phyloP scores from a whole-genome alignment of 2,329 filamentous ascomycete genomes.

The Fusarium sp. region DNA sequence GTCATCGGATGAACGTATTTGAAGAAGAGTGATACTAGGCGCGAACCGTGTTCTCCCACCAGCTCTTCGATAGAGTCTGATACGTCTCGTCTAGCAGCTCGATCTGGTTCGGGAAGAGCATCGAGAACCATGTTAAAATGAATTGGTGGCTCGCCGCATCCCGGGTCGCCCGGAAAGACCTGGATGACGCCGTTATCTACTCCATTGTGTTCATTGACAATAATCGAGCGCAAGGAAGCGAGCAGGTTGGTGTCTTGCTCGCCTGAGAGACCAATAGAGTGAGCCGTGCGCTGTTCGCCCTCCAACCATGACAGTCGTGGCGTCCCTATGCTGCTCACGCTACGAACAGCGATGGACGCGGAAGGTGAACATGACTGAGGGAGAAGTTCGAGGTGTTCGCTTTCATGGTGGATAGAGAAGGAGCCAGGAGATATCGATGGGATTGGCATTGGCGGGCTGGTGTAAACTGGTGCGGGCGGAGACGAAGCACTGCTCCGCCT shows the following conservation, averaged over 20 bases:
- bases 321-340: neutral
- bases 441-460: neutral
- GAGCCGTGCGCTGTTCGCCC: slow-evolving; percentile 13
- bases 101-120: slow-evolving; percentile 49
- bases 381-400: neutral
- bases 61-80: slow-evolving; percentile 51
- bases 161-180: slow-evolving; percentile 17
- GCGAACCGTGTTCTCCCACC: slow-evolving; percentile 46
- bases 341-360: neutral
- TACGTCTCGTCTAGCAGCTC: slow-evolving; percentile 44
- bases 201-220: slow-evolving; percentile 14
- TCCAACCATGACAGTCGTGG: slow-evolving; percentile 9
- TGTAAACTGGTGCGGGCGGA: neutral
- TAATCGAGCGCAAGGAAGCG: slow-evolving; percentile 13
- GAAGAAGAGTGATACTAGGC: slow-evolving; percentile 52
- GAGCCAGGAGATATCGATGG: slow-evolving; percentile 6
- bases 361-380: slow-evolving; percentile 1
- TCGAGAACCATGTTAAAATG: slow-evolving; percentile 53
- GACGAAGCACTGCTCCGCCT: neutral
- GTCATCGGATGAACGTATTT: slow-evolving; percentile 53
- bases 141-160: slow-evolving; percentile 45
- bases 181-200: slow-evolving; percentile 13
- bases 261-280: slow-evolving; percentile 15
- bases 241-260: slow-evolving; percentile 21
- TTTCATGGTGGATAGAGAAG: neutral